Evolutionary conservation across 192 early-diverging fungal genomes (phyloP).

Genomic region (Podila clonocystis): DNA sequence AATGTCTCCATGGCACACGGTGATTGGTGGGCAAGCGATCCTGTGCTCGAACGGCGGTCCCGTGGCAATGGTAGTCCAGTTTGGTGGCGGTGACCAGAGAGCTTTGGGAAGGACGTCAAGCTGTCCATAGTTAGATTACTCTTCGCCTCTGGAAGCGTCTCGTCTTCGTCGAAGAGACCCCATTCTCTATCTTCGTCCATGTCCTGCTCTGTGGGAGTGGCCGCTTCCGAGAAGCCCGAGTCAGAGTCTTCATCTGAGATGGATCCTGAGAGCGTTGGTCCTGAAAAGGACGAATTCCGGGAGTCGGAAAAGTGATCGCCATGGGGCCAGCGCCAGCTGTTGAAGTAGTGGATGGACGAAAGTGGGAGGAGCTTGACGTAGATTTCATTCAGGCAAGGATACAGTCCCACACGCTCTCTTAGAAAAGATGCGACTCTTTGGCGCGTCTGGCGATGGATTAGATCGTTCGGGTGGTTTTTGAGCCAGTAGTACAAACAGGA

Average conservation of each 20-base stretch:
- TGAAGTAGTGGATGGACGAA: constrained; percentile 37
- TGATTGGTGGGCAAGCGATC: constrained; percentile 26
- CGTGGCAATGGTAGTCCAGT: constrained; percentile 6
- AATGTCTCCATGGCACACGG: constrained; percentile 44
- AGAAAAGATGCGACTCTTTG: constrained; percentile 33
- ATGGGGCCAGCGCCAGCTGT: constrained; percentile 30
- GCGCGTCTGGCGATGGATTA: constrained; percentile 51
- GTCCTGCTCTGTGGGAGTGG: constrained; percentile 10
- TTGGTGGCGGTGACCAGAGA: neutral
- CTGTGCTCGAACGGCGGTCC: constrained; percentile 45
- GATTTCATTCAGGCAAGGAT: constrained; percentile 40
- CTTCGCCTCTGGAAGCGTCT: neutral
- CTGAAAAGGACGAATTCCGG: constrained; percentile 9
- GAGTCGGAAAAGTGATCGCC: constrained; percentile 9
- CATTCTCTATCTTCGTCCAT: constrained; percentile 49
- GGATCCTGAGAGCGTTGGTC: neutral
- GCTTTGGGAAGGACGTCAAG: neutral
- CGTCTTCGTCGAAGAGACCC: constrained; percentile 43
- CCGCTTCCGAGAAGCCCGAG: constrained; percentile 30
- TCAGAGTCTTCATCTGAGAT: constrained; percentile 29
- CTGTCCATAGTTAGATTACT: neutral
- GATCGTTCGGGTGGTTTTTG: constrained; percentile 49
- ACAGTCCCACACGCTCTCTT: constrained; percentile 21
- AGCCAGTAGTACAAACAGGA: constrained; percentile 32
- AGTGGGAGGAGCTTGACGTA: constrained; percentile 28